These are phyloP conservation scores for Petasospora rhodanensis DNA, from an alignment of 1,139 yeast genomes.

Conservation along the genomic window DNA sequence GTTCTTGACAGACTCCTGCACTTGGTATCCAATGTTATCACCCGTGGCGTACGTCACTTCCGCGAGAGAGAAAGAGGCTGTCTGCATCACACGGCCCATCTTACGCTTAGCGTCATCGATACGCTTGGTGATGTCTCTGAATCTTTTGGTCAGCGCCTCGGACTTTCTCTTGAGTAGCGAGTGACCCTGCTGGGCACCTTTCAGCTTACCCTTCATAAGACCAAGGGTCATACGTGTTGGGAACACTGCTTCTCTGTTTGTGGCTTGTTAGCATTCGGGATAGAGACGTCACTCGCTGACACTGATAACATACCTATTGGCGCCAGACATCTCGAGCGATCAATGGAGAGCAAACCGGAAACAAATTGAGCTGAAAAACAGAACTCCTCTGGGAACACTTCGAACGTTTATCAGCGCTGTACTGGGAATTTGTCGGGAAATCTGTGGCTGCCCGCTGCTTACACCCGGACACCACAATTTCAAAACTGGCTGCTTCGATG, in stretches of 20 bases:
- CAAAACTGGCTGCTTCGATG: too few species aligned
- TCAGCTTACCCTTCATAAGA: constrained; percentile 88
- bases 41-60: constrained; percentile 98
- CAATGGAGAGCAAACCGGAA: too few species aligned
- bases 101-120: constrained; percentile 93
- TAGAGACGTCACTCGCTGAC: neutral
- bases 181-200: constrained; percentile 97
- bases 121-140: constrained; percentile 90
- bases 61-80: constrained; percentile 95
- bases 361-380: too few species aligned
- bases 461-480: too few species aligned
- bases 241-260: constrained; percentile 72
- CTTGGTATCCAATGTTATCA: constrained; percentile 89
- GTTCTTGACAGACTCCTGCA: constrained; percentile 85
- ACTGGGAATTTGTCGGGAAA: too few species aligned
- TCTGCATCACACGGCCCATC: constrained; percentile 98
- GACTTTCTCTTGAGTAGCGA: constrained; percentile 90
- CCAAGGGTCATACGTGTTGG: constrained; percentile 98
- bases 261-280: constrained; percentile 2
- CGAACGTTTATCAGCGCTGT: too few species aligned
- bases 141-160: constrained; percentile 93
- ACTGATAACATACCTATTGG: constrained; percentile 29
- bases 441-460: too few species aligned
- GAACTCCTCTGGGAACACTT: too few species aligned
- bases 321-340: constrained; percentile 28